Percentiles rank a stretch among this genome's conserved stretches.
These are phyloP conservation scores for Ochromonas danica DNA, from an alignment of 108 stramenopile species.

Conservation along the genomic window DNA sequence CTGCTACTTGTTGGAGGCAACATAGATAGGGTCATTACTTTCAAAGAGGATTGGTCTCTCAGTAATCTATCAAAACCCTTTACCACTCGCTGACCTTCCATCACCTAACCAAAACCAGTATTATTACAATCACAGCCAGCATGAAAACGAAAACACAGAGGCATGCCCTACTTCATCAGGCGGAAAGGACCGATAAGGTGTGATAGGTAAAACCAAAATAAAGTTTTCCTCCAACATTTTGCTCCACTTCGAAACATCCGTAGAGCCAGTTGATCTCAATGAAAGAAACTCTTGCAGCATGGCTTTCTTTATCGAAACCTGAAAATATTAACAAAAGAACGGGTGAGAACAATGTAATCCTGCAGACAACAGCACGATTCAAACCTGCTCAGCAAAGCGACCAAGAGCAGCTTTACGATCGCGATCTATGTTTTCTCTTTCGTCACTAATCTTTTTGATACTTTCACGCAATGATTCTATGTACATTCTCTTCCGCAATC, in stretches of 20 bases:
- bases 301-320: conserved; percentile 60
- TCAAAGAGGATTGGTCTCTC: no score
- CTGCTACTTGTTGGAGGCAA: no score
- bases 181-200: conserved; percentile 81
- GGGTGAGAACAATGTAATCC: neutral
- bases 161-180: conserved; percentile 66
- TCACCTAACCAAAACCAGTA: no score
- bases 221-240: conserved; percentile 81
- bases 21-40: no score
- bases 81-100: no score
- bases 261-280: neutral
- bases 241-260: conserved; percentile 68
- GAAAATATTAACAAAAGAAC: no score
- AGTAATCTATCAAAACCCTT: no score
- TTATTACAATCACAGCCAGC: no score
- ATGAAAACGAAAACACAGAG: no score
- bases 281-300: conserved; percentile 45
- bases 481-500: conserved; percentile 90
- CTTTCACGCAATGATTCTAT: conserved; percentile 82
- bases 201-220: conserved; percentile 75
- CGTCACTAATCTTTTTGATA: conserved; percentile 77
- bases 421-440: conserved; percentile 75
- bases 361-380: neutral
- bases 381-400: neutral
- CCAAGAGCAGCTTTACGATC: conserved; percentile 1